These are phyloP conservation scores for Pyrrhoderma noxium DNA, from an alignment of 1,284 basidiomycete genomes.

Conservation along the genomic window DNA sequence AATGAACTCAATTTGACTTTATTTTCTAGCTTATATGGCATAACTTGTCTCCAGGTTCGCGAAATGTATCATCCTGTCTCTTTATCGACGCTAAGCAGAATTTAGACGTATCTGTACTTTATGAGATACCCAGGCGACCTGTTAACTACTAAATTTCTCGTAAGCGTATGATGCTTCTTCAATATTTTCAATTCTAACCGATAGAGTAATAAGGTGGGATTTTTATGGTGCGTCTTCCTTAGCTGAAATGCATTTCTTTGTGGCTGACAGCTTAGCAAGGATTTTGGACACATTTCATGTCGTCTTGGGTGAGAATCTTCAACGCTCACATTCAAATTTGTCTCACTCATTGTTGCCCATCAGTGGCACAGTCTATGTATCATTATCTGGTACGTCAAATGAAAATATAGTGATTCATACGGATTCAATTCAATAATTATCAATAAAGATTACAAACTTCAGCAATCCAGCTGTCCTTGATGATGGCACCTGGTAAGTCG, in stretches of 20 bases:
- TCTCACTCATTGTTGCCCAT: not conserved
- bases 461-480: conserved; percentile 25
- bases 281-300: conserved; percentile 35
- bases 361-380: conserved; percentile 37
- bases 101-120: conserved; percentile 17
- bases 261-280: conserved; percentile 23
- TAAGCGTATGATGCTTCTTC: not conserved
- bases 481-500: conserved; percentile 28
- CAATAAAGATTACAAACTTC: conserved; percentile 30
- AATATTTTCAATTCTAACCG: too few species aligned
- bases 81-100: too few species aligned
- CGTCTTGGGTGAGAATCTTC: conserved; percentile 30
- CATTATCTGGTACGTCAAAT: conserved; percentile 31
- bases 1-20: not conserved
- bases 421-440: not conserved
- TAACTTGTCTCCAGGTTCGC: conserved; percentile 16
- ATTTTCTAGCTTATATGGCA: conserved; percentile 15
- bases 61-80: not conserved
- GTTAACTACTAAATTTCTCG: conserved; percentile 9
- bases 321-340: not conserved
- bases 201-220: not conserved
- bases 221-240: conserved; percentile 10
- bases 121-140: conserved; percentile 14
- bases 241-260: not conserved
- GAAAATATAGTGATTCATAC: not conserved